These are phyloP conservation scores for Phytophthora sansomeana DNA, from an alignment of 352 stramenopile genomes.

Conservation along the genomic window DNA sequence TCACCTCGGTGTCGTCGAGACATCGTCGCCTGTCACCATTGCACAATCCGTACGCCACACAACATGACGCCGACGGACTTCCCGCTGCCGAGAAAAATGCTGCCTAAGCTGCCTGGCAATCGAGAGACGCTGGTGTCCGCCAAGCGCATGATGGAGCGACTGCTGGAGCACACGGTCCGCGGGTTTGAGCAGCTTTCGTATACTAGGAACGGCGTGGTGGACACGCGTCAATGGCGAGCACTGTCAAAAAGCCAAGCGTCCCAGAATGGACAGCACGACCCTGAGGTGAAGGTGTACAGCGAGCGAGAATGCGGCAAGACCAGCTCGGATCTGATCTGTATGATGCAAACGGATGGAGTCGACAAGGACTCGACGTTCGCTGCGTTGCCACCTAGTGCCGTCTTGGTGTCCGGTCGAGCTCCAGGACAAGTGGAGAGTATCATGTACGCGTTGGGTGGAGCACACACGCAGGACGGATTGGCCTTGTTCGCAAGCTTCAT, in stretches of 20 bases:
- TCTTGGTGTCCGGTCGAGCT: conserved; percentile 39
- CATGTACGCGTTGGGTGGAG: conserved; percentile 48
- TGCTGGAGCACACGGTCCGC: conserved; percentile 36
- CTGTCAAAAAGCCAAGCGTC: conserved; percentile 20
- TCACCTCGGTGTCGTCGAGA: conserved; percentile 1
- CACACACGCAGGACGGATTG: conserved; percentile 41
- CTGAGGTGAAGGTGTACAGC: conserved; percentile 27
- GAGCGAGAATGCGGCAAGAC: conserved; percentile 25
- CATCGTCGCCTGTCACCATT: background rate
- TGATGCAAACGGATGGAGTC: conserved; percentile 1
- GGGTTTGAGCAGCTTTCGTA: conserved; percentile 38
- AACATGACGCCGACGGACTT: conserved; percentile 41
- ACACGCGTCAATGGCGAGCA: conserved; percentile 37
- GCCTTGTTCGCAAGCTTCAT: conserved; percentile 48
- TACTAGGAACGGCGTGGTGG: conserved; percentile 19
- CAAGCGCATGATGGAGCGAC: conserved; percentile 38
- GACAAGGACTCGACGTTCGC: conserved; percentile 11
- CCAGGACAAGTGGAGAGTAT: conserved; percentile 45
- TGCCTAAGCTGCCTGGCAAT: conserved; percentile 33
- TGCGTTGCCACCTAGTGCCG: conserved; percentile 27
- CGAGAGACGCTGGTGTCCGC: conserved; percentile 26
- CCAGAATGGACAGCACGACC: conserved; percentile 23
- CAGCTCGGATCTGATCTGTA: conserved; percentile 17
- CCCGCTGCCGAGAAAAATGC: conserved; percentile 40
- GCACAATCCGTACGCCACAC: conserved; percentile 6